Conservation (phyloP, 352 stramenopile genomes). For the Phytophthora aleatoria region DNA sequence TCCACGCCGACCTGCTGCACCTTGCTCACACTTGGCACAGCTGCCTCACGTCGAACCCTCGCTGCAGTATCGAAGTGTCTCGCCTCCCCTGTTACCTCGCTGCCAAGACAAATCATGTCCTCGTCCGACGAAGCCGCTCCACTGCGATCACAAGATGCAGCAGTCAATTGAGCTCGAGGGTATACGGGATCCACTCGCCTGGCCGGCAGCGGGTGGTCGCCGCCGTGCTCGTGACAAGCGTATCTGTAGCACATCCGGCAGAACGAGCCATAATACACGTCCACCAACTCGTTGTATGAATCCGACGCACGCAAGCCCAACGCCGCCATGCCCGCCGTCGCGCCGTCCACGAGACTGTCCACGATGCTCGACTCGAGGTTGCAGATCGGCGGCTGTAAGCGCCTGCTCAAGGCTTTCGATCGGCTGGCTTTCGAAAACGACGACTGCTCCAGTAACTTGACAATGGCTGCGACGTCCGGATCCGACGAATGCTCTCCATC, state of each 20-base stretch:
- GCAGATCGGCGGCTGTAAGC: slow-evolving; percentile 13
- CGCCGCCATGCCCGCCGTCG: slow-evolving; percentile 17
- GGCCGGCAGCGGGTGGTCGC: slow-evolving; percentile 66
- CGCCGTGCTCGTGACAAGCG: slow-evolving; percentile 90
- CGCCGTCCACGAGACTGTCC: slow-evolving; percentile 14
- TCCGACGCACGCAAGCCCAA: slow-evolving; percentile 53
- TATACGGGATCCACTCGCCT: slow-evolving; percentile 61
- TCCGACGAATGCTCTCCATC: slow-evolving; percentile 2
- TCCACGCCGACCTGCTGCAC: background rate
- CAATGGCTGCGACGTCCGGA: slow-evolving; percentile 17
- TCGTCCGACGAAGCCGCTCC: slow-evolving; percentile 9
- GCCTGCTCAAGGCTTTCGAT: slow-evolving; percentile 18
- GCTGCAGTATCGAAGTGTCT: background rate
- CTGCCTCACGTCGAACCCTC: background rate
- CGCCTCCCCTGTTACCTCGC: background rate
- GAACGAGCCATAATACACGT: slow-evolving; percentile 88
- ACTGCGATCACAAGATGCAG: slow-evolving; percentile 9
- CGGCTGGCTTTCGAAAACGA: slow-evolving; percentile 22
- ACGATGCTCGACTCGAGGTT: slow-evolving; percentile 1
- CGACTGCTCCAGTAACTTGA: slow-evolving; percentile 21
- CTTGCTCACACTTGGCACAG: background rate
- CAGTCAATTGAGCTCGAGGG: slow-evolving; percentile 37
- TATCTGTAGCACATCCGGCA: slow-evolving; percentile 93
- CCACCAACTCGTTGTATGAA: slow-evolving; percentile 72
- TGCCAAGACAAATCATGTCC: slow-evolving; percentile 17